Evolutionary conservation across 1,284 basidiomycete genomes (phyloP).

Genomic region (Ceratobasidium sp.): DNA sequence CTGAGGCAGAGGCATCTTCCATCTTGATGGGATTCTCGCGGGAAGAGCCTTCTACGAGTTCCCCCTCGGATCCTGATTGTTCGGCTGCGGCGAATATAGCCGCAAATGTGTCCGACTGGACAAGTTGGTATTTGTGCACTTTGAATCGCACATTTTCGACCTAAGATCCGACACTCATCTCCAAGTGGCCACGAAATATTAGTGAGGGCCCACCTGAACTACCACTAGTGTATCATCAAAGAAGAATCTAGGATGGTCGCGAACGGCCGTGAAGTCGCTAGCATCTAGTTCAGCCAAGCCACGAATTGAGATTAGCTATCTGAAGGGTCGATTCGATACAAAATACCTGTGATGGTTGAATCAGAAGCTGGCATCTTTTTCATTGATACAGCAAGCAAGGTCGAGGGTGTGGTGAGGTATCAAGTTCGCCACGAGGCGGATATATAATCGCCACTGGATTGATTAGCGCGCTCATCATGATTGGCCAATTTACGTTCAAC

Average conservation of each 20-base stretch:
- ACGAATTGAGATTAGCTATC: background rate
- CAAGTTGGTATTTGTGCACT: constrained; percentile 24
- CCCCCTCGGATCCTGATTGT: background rate
- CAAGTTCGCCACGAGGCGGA: too few species aligned
- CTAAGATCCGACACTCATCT: background rate
- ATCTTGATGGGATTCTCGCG: constrained; percentile 6
- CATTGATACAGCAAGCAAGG: too few species aligned
- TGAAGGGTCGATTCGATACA: too few species aligned
- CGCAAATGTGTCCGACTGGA: constrained; percentile 14
- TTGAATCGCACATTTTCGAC: constrained; percentile 16
- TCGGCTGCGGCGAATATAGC: constrained; percentile 4
- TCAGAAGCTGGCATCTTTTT: too few species aligned
- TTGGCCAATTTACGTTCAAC: background rate
- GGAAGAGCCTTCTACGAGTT: background rate
- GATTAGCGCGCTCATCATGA: too few species aligned
- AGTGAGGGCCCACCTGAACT: background rate
- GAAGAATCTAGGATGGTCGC: background rate
- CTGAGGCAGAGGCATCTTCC: background rate
- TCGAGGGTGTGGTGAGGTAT: too few species aligned
- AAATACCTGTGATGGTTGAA: too few species aligned
- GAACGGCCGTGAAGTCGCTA: background rate
- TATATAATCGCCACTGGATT: too few species aligned
- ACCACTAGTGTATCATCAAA: constrained; percentile 11
- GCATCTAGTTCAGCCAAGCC: background rate
- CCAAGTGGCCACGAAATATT: background rate